Base-by-base conservation (phyloP, 345 rosid genomes). In the Arabidopsis suecica region DNA sequence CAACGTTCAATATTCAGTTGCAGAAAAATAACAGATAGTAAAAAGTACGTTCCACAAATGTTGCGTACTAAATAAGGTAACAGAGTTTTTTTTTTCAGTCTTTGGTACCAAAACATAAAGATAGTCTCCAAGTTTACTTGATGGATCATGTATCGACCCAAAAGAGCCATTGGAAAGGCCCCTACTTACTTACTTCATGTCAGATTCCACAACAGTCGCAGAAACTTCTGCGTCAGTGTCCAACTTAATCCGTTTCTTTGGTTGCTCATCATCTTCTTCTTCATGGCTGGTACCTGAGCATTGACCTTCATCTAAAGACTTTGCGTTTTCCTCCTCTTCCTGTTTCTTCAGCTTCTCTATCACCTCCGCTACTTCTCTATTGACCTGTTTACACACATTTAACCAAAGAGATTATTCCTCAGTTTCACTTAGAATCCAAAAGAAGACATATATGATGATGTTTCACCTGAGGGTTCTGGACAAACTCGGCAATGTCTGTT, bases 401-500 rank as follows among this genome's bases (percentile, higher is more conserved):
- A 18, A 7, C 10, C 18, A 1, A 8, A 45, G 8, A n/a, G 22
- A n/a, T 2, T 16, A 45, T n/a, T n/a, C 50, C 9, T 45, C 8
- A 45, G 2, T 47, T 47, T 47, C 32, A 28, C 32, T 28, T 28
- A 28, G 32, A 28, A 28, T 28, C 44, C 30, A 25, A 11, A 56
- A 40, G 34, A 30, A 30, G 28, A 54, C 1, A 60, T 13, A 54
- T 2, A 60, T 13, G 16, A 2, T 13, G 25, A 3, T 58, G 28
- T 6, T 48, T 33, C n/a, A 89, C 96, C 82, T 86, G 84, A 2
- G 83, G 86, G 56, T 88, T 75, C 34, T 82, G 84, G 60, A 88
- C 78, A 37, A 87, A 85, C 7, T 87, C 94, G 0, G 91, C 73
- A 72, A 91, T 84, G 81, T 91, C 94, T 9, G 80, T 78, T 13